These are phyloP conservation scores for Dendrobium catenatum DNA, from an alignment of 106 monocot genomes.

Conservation along the genomic window DNA sequence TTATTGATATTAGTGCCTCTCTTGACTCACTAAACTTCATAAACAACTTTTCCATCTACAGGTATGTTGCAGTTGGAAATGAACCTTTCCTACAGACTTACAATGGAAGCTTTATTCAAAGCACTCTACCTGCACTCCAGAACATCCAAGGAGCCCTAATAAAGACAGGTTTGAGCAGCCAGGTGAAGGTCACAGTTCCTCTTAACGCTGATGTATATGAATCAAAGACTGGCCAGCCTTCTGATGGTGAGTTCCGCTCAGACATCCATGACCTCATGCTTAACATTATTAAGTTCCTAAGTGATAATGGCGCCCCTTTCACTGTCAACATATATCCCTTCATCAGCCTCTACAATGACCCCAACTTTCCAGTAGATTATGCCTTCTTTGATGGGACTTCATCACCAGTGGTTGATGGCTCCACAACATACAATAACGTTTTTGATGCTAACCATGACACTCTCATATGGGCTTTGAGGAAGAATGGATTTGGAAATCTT, in stretches of 20 bases:
- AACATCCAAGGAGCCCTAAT: conserved; percentile 41
- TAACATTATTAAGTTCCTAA: conserved; percentile 46
- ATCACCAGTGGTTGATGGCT: conserved; percentile 30
- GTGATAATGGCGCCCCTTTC: conserved; percentile 41
- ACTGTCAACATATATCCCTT: conserved; percentile 88
- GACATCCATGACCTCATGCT: conserved; percentile 39
- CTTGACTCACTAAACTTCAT: background rate
- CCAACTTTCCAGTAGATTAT: conserved; percentile 54
- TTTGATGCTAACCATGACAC: conserved; percentile 63
- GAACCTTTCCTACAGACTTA: conserved; percentile 47
- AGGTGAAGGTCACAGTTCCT: conserved; percentile 45
- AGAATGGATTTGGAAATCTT: conserved; percentile 25
- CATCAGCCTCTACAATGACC: conserved; percentile 48
- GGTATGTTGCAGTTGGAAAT: conserved; percentile 54
- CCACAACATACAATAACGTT: conserved; percentile 35
- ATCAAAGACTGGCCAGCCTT: conserved; percentile 25
- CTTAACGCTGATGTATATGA: conserved; percentile 50
- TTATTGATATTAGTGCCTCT: background rate
- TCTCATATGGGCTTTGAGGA: conserved; percentile 43
- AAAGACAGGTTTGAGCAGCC: conserved; percentile 26
- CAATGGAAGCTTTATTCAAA: conserved; percentile 33
- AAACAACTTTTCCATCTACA: background rate
- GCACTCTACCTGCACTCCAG: conserved; percentile 41
- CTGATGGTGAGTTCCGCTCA: conserved; percentile 39
- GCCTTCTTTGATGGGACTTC: conserved; percentile 61